Evolutionary conservation across 2,329 filamentous ascomycete genomes (phyloP), one percentile per base, ranked within the genome.

Genomic region (Epichloe coenophiala): DNA sequence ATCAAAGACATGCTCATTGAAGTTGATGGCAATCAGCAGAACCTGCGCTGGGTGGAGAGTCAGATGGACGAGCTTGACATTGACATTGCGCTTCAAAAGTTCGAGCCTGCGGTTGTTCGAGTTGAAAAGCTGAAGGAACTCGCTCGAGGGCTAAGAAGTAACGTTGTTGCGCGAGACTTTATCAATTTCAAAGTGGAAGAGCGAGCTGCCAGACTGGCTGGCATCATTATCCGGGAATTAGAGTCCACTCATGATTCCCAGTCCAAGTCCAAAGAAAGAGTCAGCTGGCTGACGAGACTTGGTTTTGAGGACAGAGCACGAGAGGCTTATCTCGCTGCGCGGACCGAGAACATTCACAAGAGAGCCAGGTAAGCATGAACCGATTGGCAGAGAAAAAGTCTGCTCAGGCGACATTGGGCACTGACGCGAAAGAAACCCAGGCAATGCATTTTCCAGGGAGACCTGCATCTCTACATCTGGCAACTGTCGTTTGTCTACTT

Each of bases 21-120:
- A 60, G 88, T 95, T 13, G 93, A 97, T 60, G 93, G 93, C 46
- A 95, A 95, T 61, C 90, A 96, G 65, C 88, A 97, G 63, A 96
- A 93, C 63, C 76, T 98, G 45, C 86, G 91, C 49, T 96, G 88
- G 88, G 88, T 98, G 0, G 93, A 98, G 65, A 81, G 83, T 48
- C 88, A 97, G 68, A 86, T 98, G 65, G 93, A 98, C 62, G 88
- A 95, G 61, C 78, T 98, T 5, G 93, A 98, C 61, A 97, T 97
- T 59, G 85, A 95, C 59, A 90, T 98, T 60, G 91, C 93, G 0
- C 75, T 96, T 47, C 91, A 97, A 63, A 78, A 80, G 41, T 93
- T 95, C 57, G 89, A 96, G 59, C 78, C 83, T 19, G 86, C 93
- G 0, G 93, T 97, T 0, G 75, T 77, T 5, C 80, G 84, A 33